Evolutionary conservation across 2,329 filamentous ascomycete species (phyloP), one percentile per base, ranked within the genome.

Genomic region (Scytalidium lignicola): DNA sequence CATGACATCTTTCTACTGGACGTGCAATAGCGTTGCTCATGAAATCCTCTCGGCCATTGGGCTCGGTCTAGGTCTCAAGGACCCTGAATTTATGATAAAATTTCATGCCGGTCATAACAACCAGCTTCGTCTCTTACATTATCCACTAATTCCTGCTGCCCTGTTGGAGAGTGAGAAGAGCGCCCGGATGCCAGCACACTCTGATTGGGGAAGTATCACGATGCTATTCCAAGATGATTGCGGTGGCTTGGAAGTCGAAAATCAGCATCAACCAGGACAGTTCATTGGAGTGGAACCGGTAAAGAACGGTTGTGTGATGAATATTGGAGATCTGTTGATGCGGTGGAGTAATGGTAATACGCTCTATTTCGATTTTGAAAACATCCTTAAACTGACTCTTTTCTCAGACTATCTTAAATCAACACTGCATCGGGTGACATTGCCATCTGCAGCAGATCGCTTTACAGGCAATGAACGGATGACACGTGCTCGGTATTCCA

Each of bases 71-170:
- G 70, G 67, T 2, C 62, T 80, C 2, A 65, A 70, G 0, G 67
- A 74, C 44, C 69, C 73, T 45, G 64, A 70, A 10, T 67, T 71
- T 52, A 62, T 78, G n/a, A 54, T 72, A 2, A 61, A 63, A 18
- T 70, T 75, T 41, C 80, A 84, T 62, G 73, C 71, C 28, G 74
- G 75, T 0, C 69, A 75, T 49, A 75, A 80, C 55, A 80, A 81
- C 54, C 80, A 84, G 59, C 68, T 84, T 13, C 73, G 82, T 2
- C 64, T 85, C 18, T 65, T 84, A 6, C 80, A 84, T 58, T 85
- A 80, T 49, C 75, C 76, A 1, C 67, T 75, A 1, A 66, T 79
- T 10, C 69, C 72, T 17, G 69, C 69, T 1, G 66, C 66, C 21
- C 66, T 65, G 42, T 51, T 79, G 9, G 70, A 72, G 39, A 67